Conservation (phyloP, 2,329 filamentous ascomycete genomes). For the Dendrostoma leiphaemia region DNA sequence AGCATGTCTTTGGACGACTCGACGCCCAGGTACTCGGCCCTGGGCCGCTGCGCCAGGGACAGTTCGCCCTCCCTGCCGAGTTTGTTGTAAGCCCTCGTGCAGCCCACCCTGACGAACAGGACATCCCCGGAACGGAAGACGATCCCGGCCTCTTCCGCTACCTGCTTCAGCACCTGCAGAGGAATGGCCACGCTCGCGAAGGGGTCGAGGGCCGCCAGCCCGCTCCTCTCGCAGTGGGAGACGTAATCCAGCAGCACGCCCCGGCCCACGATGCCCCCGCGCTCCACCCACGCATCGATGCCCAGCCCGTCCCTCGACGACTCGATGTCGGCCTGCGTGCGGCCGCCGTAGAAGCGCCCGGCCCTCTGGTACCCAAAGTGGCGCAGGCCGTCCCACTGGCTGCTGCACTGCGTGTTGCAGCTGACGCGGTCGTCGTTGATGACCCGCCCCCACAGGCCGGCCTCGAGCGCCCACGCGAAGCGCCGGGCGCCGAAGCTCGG, state of each 20-base stretch:
- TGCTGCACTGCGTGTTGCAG: slow-evolving; percentile 46
- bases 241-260: slow-evolving; percentile 12
- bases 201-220: not conserved
- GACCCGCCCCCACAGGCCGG: not conserved
- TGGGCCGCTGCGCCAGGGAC: not conserved
- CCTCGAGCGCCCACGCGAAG: not conserved
- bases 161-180: not conserved
- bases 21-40: slow-evolving; percentile 2
- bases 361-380: slow-evolving; percentile 29
- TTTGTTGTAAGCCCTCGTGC: slow-evolving; percentile 1
- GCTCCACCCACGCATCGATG: slow-evolving; percentile 2
- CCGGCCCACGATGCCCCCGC: slow-evolving; percentile 4
- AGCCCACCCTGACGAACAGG: slow-evolving; percentile 5
- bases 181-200: not conserved
- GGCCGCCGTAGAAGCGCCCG: slow-evolving; percentile 2
- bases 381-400: slow-evolving; percentile 49
- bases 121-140: slow-evolving; percentile 6
- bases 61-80: not conserved
- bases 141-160: not conserved
- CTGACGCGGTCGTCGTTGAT: slow-evolving; percentile 29
- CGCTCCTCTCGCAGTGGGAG: not conserved
- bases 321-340: not conserved
- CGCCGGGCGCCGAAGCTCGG: slow-evolving; percentile 1
- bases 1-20: not conserved
- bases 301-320: not conserved